Base-by-base conservation (phyloP, 1,139 yeast genomes). In the Wickerhamomyces sp. region DNA sequence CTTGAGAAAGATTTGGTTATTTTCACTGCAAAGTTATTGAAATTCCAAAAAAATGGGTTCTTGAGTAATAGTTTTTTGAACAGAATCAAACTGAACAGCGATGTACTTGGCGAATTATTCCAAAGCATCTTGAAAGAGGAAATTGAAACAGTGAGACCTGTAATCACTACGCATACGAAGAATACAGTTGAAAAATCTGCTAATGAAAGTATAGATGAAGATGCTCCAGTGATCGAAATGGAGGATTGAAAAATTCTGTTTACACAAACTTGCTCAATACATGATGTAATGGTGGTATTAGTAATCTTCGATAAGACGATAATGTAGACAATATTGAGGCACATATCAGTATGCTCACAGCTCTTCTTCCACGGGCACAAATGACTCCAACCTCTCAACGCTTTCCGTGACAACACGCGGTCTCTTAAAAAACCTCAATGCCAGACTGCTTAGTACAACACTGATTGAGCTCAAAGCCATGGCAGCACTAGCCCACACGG, bases 401-500 rank as follows among this genome's bases (percentile, higher is more conserved):
- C 31, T 37, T 17, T 40, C 41, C 23, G 39, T 30, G 3, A 41
- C 46, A 14, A 45, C 44, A 15, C 59, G 42, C 16, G 55, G 49
- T 10, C 77, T 76, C 35, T 49, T 61, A 49, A 69, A 74, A 23
- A 72, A 56, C 39, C 63, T 66, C 44, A 76, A 57, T 0, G 75
- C 70, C 47, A 75, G 63, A 54, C 79, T 72, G 48, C 80, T 74
- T 36, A 67, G 50, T 2, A 76, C 75, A 36, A 76, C 82, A 51
- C 78, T 71, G 12, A 76, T 61, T 8, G 79, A 72, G 13, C 78
- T 71, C n/a, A 69, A 64, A 0, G 82, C 82, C 82, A 76, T 75
- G 1, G 81, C 81, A 11, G 77, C 77, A 61, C 78, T 71, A 4
- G 81, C 79, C 82, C 83, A 76, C 8, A 73, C 78, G 0, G 83